Base-by-base conservation (phyloP, 2,329 filamentous ascomycete genomes). In the Elsinoe batatas region DNA sequence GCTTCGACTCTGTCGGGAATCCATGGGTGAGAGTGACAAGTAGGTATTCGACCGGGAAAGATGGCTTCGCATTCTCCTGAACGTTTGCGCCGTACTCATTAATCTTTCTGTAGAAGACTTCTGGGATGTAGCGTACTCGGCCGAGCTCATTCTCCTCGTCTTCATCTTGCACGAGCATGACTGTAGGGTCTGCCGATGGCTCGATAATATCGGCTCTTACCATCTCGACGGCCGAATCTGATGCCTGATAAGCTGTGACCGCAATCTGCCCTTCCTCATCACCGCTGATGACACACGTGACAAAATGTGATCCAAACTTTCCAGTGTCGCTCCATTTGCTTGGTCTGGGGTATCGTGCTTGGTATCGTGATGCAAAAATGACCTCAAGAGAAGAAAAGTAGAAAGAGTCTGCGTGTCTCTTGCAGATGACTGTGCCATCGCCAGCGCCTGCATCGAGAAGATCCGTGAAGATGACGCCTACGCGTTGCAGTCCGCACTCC, bases 261-360 rank as follows among this genome's bases (percentile, higher is more conserved):
- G 84, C 80, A 62, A 98, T 97, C 60, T 90, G 84, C 56, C 91
- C 89, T 49, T 88, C 77, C 60, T 93, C 88, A 64, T 97, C 91
- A 46, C 91, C 91, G n/a, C 88, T 91, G 58, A 98, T 79, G 42
- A 98, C 83, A 69, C 93, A 98, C 0, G 93, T 97, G 47, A 98
- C 91, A 68, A 97, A 97, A 67, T 94, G 93, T 49, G 91, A 97
- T 15, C 93, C 93, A 66, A 96, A 98, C 56, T 81, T 81, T 44
- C 91, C 93, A 2, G 88, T 94, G 65, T 96, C 91, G 68, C 91
- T 95, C 91, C 93, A 98, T 70, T 96, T 97, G 7, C 88, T 93
- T 15, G 89, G 77, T 64, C 94, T 91, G 0, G 91, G 91, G 63
- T 95, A 82, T 65, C 87, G 84, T 6, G 89, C 88, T 71, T 98